These are phyloP conservation scores for Coriolopsis trogii DNA, from an alignment of 1,284 basidiomycete species.

Conservation along the genomic window DNA sequence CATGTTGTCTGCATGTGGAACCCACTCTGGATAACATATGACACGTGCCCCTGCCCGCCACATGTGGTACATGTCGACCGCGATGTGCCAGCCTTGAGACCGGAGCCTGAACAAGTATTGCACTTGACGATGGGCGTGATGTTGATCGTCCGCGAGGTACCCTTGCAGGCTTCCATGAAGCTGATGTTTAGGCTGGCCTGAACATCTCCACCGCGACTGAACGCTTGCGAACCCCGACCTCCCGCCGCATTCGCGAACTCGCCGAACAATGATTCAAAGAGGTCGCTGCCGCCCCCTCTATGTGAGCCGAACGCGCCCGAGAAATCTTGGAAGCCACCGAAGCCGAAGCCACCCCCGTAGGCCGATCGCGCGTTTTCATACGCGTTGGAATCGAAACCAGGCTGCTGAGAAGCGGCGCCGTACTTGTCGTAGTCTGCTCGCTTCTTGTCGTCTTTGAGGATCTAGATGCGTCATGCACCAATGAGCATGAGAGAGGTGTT, in stretches of 20 bases:
- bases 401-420: slow-evolving; percentile 92
- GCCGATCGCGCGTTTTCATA: slow-evolving; percentile 52
- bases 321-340: slow-evolving; percentile 73
- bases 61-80: slow-evolving; percentile 83
- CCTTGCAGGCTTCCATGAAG: slow-evolving; percentile 95
- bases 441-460: slow-evolving; percentile 93
- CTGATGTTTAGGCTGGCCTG: slow-evolving; percentile 78
- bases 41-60: slow-evolving; percentile 83
- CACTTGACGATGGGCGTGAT: slow-evolving; percentile 88
- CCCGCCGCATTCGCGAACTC: slow-evolving; percentile 56
- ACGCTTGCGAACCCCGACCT: slow-evolving; percentile 45
- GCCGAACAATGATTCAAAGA: slow-evolving; percentile 89
- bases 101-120: slow-evolving; percentile 82
- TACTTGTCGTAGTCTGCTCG: slow-evolving; percentile 93
- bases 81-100: slow-evolving; percentile 88
- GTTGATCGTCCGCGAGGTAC: slow-evolving; percentile 78
- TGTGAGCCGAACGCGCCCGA: slow-evolving; percentile 66
- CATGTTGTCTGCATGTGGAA: slow-evolving; percentile 99
- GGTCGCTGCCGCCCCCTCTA: slow-evolving; percentile 57
- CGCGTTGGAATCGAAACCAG: slow-evolving; percentile 90
- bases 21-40: slow-evolving; percentile 91
- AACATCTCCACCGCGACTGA: slow-evolving; percentile 81
- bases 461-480: slow-evolving; percentile 49
- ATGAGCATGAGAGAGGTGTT: slow-evolving; percentile 13
- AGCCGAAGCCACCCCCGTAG: slow-evolving; percentile 64